A percentile compares a stretch with the other conserved stretches of the same genome.
Conservation (phyloP, 306 rosid genomes). For the Cyamopsis tetragonoloba region DNA sequence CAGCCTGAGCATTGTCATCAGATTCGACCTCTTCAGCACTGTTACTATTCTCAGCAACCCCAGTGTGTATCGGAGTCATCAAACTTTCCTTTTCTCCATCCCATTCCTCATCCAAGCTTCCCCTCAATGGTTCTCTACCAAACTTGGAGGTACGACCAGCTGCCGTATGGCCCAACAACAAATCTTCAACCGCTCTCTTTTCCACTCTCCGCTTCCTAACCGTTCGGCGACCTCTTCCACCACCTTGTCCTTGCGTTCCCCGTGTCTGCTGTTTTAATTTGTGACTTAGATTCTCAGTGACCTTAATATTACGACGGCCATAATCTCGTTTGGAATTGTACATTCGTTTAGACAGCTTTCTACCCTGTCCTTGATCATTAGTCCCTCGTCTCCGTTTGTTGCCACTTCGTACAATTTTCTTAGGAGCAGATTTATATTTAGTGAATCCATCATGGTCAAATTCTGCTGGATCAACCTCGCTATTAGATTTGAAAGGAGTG, state of each 20-base stretch:
- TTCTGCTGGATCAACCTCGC: slow-evolving; percentile 48
- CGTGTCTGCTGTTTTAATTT: slow-evolving; percentile 53
- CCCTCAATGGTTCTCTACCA: slow-evolving; percentile 57
- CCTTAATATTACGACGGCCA: slow-evolving; percentile 40
- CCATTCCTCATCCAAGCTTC: slow-evolving; percentile 72
- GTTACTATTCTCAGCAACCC: slow-evolving; percentile 45
- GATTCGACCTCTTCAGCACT: slow-evolving; percentile 74
- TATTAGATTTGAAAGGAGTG: slow-evolving; percentile 46
- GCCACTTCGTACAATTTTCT: slow-evolving; percentile 49
- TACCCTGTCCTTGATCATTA: slow-evolving; percentile 69
- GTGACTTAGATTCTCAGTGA: slow-evolving; percentile 39
- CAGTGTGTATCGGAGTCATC: slow-evolving; percentile 37
- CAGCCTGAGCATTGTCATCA: slow-evolving; percentile 74
- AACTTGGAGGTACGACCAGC: slow-evolving; percentile 44
- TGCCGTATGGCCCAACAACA: slow-evolving; percentile 35
- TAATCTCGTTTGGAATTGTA: slow-evolving; percentile 41
- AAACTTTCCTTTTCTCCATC: slow-evolving; percentile 51
- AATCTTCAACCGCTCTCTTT: slow-evolving; percentile 65
- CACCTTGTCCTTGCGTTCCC: slow-evolving; percentile 54
- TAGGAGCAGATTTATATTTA: slow-evolving; percentile 42
- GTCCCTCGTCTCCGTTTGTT: slow-evolving; percentile 68
- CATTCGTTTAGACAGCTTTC: slow-evolving; percentile 49
- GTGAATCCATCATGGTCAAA: slow-evolving; percentile 34
- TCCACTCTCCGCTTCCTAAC: slow-evolving; percentile 77
- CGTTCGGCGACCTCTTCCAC: slow-evolving; percentile 87